Evolutionary conservation across 1,284 basidiomycete genomes (phyloP), one percentile per base, ranked within the genome.

Genomic region (Cryptococcus maquisensis): DNA sequence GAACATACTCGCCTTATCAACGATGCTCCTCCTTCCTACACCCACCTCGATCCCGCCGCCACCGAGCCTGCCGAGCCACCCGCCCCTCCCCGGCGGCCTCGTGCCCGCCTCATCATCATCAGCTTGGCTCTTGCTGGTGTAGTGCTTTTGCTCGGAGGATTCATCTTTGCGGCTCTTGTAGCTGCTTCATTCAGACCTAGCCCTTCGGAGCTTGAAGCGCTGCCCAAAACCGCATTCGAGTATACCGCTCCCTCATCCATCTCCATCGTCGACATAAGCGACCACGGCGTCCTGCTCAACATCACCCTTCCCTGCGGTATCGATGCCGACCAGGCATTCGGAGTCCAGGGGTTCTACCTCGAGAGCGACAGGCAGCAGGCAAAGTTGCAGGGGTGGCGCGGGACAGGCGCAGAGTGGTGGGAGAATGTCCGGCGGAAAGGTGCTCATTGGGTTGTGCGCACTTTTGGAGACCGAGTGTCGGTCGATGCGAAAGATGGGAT

Each of bases 331-430:
- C 35, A 42, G 1, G 67, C 66, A 0, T 52, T 76, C 6, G 72
- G 69, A 0, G 54, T 74, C 9, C 56, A 65, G 13, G 49, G 21
- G 3, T 60, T 58, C 35, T 32, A 32, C 3, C 55, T 20, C 18
- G 45, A 51, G 12, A 45, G 59, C 12, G 57, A 61, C 16, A 60
- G 54, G 49, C 23, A 39, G 1, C 47, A 44, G 10, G 63, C 63
- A 4, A 47, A 23, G 5, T 10, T 26, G 7, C 52, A 56, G 2
- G 67, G 62, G 12, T 55, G 57, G 15, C 45, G 66, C 42, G 66
- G 67, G 5, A 51, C 54, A 21, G 72, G 71, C 4, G 62, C 65
- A 3, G 61, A 38, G 0, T 75, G 73, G 74, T 77, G 75, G 75
- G 69, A 74, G 44, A 18, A 46, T 3, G 23, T 73, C 10, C 55